Evolutionary conservation across 108 stramenopile species (phyloP), one percentile per base, ranked within the genome.

Genomic region (Cylindrotheca fusiformis): DNA sequence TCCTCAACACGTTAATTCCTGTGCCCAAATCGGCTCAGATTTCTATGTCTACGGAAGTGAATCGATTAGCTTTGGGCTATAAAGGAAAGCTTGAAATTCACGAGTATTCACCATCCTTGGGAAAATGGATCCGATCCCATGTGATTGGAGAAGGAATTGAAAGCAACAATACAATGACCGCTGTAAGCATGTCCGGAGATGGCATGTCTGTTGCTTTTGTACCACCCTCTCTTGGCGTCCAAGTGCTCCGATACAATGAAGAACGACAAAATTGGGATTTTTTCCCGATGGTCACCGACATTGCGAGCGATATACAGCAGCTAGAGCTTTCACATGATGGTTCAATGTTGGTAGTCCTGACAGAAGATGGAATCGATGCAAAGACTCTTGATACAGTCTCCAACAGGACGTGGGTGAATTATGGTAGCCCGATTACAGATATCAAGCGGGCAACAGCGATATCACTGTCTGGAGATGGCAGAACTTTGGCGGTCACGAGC

Each of bases 391-490:
- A 41, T 14, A n/a, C n/a, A n/a, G n/a, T n/a, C n/a, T 14, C 36
- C 6, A 10, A 6, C 6, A 14, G 36, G 14, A 14, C 14, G 6
- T 41, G 36, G 36, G 36, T 6, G 14, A 14, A 41, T 41, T 41
- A 10, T 6, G 36, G 6, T 10, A 14, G 14, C 6, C 36, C 36
- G 14, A 14, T 41, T 14, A 41, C 36, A 41, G 36, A 41, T 14
- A 14, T 41, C 36, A 41, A 41, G 14, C 36, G 36, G 14, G 36
- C 36, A 10, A 41, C 36, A 10, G 36, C 57, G 2, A 58, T 58
- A 10, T n/a, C 33, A 3, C 32, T 58, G 33, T 58, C 57, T 32
- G 57, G 57, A 41, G 33, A 58, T 41, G 57, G 57, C 2, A 18
- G 5, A 5, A 22, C 21, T 3, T 6, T 58, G 10, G 57, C 19